Evolutionary conservation across 2,329 filamentous ascomycete genomes (phyloP), one percentile per base, ranked within the genome.

Genomic region (Incumbomyces lentus): DNA sequence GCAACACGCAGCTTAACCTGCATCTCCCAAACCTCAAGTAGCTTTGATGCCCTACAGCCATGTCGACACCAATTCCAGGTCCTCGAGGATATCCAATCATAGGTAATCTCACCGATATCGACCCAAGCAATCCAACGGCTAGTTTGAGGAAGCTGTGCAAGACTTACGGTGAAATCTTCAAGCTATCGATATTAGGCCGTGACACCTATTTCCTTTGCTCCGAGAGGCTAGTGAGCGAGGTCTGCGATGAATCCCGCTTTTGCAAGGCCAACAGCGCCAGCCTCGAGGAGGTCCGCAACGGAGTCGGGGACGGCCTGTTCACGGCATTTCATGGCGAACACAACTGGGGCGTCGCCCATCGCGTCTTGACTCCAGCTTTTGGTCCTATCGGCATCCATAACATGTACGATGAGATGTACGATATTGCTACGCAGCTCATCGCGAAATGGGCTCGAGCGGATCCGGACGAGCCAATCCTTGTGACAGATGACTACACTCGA

Each of bases 401-500:
- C 30, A 71, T 72, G 67, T 71, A 18, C 26, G 33, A 36, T 26
- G 26, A 18, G 18, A 34, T 22, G 31, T 34, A 26, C 7, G 45
- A 37, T 44, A 37, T 52, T 29, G 62, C 62, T 1, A 59, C 58
- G 6, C 65, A 68, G 40, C 56, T 68, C 31, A 58, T 64, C 14
- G 58, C 64, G 52, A 68, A 68, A 55, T 68, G 65, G 65, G 66
- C 64, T 11, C 62, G 68, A 16, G 59, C 66, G 53, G 83, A 83
- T 0, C 65, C 76, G 1, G 61, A 68, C 1, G 60, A 71, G 37
- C 67, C 73, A 8, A 82, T 88, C 48, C 66, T 71, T 37, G 75
- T 76, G 0, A 72, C 76, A 0, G 78, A 82, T 14, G 81, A 86
- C 60, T 84, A 85, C 52, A 85, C 82, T 2, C 74, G 82, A n/a